Evolutionary conservation across 225 moss, liverwort and hornwort genomes (phyloP), one percentile per base, ranked within the genome.

Genomic region (Lunularia cruciata): DNA sequence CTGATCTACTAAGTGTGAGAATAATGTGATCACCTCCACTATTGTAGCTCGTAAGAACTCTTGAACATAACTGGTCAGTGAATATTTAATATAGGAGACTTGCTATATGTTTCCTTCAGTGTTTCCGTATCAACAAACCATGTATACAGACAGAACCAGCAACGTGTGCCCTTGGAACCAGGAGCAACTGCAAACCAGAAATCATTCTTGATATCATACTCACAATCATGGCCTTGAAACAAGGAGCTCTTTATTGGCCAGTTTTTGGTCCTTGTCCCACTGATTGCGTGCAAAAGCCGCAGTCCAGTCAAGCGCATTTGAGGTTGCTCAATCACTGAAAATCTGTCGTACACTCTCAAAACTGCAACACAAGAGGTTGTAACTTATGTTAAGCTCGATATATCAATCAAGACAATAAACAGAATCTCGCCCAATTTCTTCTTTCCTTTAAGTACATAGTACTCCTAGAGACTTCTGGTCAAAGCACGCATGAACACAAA

Each of bases 221-320:
- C 82, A 94, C 94, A 94, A 60, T 85, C 87, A 65, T 81, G 83
- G 56, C 94, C 94, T 81, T 88, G 94, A 73, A 91, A 91, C 73
- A 94, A 71, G n/a, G 87, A 80, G 80, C 94, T 91, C 72, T 91
- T 94, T 70, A 94, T 91, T 22, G 91, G 89, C 94, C 94, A 94
- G 76, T 94, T 91, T 76, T 89, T 94, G 18, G 85, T 94, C 54
- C 89, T 87, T 38, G 89, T 89, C 63, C 94, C 94, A 34, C 83
- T 91, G 68, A 94, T 91, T 46, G 91, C 78, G 72, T 94, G 94
- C 20, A 82, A 78, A 76, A 82, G 81, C 61, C 83, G 83, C 70
- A 89, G 72, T 66, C 82, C 87, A 57, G 84, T 84, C 73, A 91
- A 64, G 47, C 83, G 79, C 75, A 86, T 64, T 45, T 85, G 91